phyloP scores from a whole-genome alignment of 2,329 filamentous ascomycete genomes.

The Ascochyta fabae region DNA sequence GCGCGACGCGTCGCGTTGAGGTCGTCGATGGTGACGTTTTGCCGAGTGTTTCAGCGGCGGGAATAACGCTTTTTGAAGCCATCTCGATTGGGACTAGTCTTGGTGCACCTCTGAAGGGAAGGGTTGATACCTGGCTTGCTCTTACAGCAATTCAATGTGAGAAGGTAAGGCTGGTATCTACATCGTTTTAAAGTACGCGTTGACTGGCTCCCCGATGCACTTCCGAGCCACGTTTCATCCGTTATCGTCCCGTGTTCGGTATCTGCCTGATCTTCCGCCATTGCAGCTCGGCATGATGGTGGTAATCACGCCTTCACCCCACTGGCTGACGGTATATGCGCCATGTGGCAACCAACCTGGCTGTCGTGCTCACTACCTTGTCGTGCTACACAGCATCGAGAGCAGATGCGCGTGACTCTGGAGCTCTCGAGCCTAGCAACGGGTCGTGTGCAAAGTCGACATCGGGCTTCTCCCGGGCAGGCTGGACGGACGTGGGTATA shows the following conservation, averaged over 20 bases:
- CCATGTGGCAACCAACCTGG: conserved; percentile 16
- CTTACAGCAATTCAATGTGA: neutral
- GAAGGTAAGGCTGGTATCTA: neutral
- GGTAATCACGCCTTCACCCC: conserved; percentile 43
- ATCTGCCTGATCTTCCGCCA: conserved; percentile 5
- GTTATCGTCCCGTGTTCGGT: conserved; percentile 18
- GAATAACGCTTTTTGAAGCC: conserved; percentile 23
- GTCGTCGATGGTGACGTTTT: conserved; percentile 16
- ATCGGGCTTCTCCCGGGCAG: neutral
- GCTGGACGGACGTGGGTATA: conserved; percentile 2
- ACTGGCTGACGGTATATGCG: conserved; percentile 38
- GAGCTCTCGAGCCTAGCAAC: neutral
- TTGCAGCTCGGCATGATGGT: conserved; percentile 14
- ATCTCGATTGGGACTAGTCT: conserved; percentile 20
- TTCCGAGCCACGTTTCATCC: conserved; percentile 2
- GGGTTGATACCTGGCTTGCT: neutral
- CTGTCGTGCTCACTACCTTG: conserved; percentile 25
- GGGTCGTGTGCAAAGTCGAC: neutral
- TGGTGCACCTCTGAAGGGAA: neutral
- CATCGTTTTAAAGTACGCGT: conserved; percentile 14
- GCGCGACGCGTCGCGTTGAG: conserved; percentile 35
- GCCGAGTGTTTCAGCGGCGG: conserved; percentile 21
- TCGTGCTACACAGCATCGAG: neutral
- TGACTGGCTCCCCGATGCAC: neutral
- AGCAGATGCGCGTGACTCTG: neutral